Percentiles rank a stretch among this genome's conserved stretches.
Evolutionary conservation across 257 asterid genomes (phyloP).

Genomic region (Henckelia pumila): DNA sequence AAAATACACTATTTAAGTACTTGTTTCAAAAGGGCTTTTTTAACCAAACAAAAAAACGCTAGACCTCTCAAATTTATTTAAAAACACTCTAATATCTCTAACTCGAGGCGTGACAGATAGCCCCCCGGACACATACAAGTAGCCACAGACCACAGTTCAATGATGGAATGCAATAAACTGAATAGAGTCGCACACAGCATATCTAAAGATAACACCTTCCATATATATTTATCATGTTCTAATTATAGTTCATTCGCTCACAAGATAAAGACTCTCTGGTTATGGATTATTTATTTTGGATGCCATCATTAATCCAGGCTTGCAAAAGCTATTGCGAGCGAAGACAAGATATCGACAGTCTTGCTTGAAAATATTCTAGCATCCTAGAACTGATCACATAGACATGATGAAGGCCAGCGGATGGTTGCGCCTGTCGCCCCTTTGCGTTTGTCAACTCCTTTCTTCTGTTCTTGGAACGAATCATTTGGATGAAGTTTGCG

Average conservation of each 20-base stretch:
- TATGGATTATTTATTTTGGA: neutral
- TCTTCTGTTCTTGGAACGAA: conserved; percentile 70
- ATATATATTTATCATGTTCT: neutral
- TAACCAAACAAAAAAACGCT: too few relatives aligned
- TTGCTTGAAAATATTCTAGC: neutral
- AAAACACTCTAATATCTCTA: too few relatives aligned
- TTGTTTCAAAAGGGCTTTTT: too few relatives aligned
- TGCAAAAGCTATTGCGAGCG: neutral
- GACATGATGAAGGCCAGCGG: neutral
- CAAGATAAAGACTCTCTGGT: neutral
- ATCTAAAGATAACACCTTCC: neutral
- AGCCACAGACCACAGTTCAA: neutral
- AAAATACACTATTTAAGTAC: too few relatives aligned
- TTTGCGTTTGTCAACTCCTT: neutral
- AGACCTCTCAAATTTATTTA: too few relatives aligned
- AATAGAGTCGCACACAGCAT: neutral
- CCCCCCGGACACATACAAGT: neutral
- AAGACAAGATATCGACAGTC: neutral
- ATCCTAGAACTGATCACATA: conserved; percentile 1
- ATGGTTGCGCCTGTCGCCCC: neutral
- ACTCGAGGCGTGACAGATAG: neutral
- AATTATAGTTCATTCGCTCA: neutral
- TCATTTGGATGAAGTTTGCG: conserved; percentile 68
- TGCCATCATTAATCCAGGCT: neutral
- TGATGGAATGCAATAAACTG: neutral